phyloP scores from a whole-genome alignment of 805 yeast species.

The Lachancea lanzarotensis region DNA sequence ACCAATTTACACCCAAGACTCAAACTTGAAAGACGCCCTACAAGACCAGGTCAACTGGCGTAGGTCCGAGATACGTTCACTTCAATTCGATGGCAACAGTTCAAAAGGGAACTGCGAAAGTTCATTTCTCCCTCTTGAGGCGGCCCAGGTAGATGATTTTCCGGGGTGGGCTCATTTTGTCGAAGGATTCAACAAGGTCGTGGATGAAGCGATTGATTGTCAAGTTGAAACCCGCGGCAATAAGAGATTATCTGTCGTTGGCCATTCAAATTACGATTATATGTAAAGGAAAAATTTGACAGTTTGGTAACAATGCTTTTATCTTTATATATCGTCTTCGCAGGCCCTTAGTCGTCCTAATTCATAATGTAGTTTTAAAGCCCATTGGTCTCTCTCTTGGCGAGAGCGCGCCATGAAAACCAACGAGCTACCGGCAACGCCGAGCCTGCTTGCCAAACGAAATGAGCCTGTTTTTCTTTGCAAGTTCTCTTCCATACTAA shows the following conservation, averaged over 20 bases:
- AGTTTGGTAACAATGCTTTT: neutral
- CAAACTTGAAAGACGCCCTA: neutral
- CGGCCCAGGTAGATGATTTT: neutral
- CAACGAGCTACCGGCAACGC: slow-evolving; percentile 59
- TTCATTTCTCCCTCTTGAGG: neutral
- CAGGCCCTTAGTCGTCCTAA: slow-evolving; percentile 29
- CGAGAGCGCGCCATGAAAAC: slow-evolving; percentile 77
- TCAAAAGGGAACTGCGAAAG: neutral
- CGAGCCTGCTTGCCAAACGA: slow-evolving; percentile 44
- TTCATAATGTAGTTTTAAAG: slow-evolving; percentile 34
- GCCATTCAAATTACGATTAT: neutral
- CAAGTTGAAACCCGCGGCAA: neutral
- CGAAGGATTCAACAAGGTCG: slow-evolving; percentile 5
- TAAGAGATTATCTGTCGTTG: neutral
- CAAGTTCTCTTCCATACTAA: slow-evolving; percentile 1
- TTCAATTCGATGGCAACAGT: neutral
- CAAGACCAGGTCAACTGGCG: neutral
- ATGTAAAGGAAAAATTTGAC: neutral
- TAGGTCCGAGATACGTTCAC: neutral
- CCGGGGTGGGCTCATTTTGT: slow-evolving; percentile 6
- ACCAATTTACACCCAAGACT: neutral
- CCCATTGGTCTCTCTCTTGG: slow-evolving; percentile 84
- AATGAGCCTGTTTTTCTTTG: slow-evolving; percentile 11
- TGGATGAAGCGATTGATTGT: slow-evolving; percentile 8
- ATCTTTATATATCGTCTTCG: neutral